A percentile compares a stretch with the other conserved stretches of the same genome.
Conservation (phyloP, 2,329 filamentous ascomycete genomes). For the Aspergillus cejpii region DNA sequence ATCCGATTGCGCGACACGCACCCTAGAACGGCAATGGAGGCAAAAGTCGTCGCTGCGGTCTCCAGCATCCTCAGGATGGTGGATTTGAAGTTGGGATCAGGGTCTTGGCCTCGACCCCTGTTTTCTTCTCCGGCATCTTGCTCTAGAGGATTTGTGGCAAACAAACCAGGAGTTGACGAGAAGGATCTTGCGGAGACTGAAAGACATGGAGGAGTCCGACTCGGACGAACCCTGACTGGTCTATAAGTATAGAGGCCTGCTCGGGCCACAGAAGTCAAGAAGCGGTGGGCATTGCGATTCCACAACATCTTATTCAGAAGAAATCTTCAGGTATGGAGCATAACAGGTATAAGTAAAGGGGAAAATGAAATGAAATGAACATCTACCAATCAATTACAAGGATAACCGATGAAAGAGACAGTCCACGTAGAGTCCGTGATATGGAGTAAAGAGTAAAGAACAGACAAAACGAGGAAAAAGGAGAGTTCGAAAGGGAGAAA, state of each 20-base stretch:
- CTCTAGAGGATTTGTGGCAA: conserved; percentile 25
- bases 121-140: conserved; percentile 27
- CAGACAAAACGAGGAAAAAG: conserved; percentile 7
- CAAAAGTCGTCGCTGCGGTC: conserved; percentile 66
- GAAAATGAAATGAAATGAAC: conserved; percentile 7
- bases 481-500: conserved; percentile 2
- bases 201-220: conserved; percentile 10
- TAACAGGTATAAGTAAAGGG: conserved; percentile 1
- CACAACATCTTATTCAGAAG: conserved; percentile 18
- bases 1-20: conserved; percentile 21
- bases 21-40: conserved; percentile 66
- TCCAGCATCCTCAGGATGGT: conserved; percentile 61
- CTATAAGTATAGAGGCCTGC: conserved; percentile 15
- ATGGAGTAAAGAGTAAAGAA: conserved; percentile 12
- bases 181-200: conserved; percentile 22
- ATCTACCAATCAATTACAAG: conserved; percentile 5
- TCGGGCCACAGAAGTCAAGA: conserved; percentile 16
- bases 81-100: conserved; percentile 31
- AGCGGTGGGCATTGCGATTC: conserved; percentile 22
- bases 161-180: conserved; percentile 19
- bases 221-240: conserved; percentile 9
- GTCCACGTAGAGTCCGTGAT: conserved; percentile 7
- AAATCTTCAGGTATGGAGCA: neutral
- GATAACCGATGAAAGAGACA: conserved; percentile 3
- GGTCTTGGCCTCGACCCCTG: conserved; percentile 20